These are phyloP conservation scores for Phlebopus sp. DNA, from an alignment of 1,284 basidiomycete species.

Conservation along the genomic window DNA sequence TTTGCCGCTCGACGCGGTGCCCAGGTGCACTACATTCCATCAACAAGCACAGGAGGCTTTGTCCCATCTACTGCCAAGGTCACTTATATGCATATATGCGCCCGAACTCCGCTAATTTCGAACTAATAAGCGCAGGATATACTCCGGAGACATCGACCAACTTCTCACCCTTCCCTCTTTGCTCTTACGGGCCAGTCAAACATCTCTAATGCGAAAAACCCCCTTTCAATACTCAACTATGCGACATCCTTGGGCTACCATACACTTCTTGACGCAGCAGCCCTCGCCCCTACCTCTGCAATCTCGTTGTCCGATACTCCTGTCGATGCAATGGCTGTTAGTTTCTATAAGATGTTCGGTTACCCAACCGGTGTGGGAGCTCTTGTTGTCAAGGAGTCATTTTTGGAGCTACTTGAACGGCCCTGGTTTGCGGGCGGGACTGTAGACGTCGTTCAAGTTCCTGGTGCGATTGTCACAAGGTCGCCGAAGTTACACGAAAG, in stretches of 20 bases:
- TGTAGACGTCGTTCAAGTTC: slow-evolving; percentile 78
- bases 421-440: slow-evolving; percentile 86
- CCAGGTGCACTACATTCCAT: slow-evolving; percentile 60
- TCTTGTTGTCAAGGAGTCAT: slow-evolving; percentile 68
- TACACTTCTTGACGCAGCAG: slow-evolving; percentile 76
- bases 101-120: slow-evolving; percentile 5
- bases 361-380: slow-evolving; percentile 85
- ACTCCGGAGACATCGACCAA: slow-evolving; percentile 43
- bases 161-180: slow-evolving; percentile 54
- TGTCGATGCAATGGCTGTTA: slow-evolving; percentile 78
- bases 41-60: slow-evolving; percentile 60
- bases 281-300: slow-evolving; percentile 67
- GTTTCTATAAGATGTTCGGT: slow-evolving; percentile 89
- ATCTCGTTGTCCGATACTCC: slow-evolving; percentile 63
- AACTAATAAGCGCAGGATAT: slow-evolving; percentile 35
- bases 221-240: slow-evolving; percentile 53
- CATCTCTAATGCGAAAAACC: slow-evolving; percentile 66
- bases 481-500: slow-evolving; percentile 61
- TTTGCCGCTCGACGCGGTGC: slow-evolving; percentile 58
- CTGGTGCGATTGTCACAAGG: slow-evolving; percentile 63
- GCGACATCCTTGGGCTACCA: slow-evolving; percentile 69
- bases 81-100: slow-evolving; percentile 23
- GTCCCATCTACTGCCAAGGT: slow-evolving; percentile 59
- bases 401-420: slow-evolving; percentile 55
- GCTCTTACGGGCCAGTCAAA: slow-evolving; percentile 79